phyloP scores from a whole-genome alignment of 129 eudicot genomes.

The Smallanthus sonchifolius region DNA sequence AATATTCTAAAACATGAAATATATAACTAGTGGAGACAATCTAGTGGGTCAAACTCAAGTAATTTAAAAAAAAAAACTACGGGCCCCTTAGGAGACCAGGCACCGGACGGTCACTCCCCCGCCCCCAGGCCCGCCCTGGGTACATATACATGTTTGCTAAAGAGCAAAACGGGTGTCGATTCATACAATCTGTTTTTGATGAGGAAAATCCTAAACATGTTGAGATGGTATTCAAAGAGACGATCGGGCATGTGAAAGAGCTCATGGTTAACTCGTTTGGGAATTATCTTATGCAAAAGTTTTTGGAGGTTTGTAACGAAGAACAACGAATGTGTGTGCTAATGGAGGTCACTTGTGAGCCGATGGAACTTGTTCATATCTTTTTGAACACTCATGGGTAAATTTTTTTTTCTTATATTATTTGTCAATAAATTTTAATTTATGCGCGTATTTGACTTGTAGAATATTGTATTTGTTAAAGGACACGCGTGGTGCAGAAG shows the following conservation, averaged over 20 bases:
- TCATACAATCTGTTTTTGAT: constrained; percentile 51
- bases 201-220: constrained; percentile 51
- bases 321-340: constrained; percentile 53
- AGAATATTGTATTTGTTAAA: constrained; percentile 23
- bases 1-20: too few species aligned
- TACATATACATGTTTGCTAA: constrained; percentile 52
- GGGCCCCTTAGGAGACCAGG: too few species aligned
- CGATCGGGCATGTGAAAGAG: constrained; percentile 49
- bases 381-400: constrained; percentile 71
- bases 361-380: constrained; percentile 46
- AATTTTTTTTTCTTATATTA: neutral
- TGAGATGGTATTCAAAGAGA: constrained; percentile 49
- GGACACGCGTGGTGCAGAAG: constrained; percentile 75
- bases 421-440: neutral
- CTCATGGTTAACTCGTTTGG: constrained; percentile 69
- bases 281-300: constrained; percentile 70
- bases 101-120: too few species aligned
- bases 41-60: too few species aligned
- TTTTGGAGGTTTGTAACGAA: constrained; percentile 62
- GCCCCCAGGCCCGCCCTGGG: too few species aligned
- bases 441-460: neutral
- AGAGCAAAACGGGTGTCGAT: constrained; percentile 77
- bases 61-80: too few species aligned
- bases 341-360: constrained; percentile 39
- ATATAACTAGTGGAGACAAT: too few species aligned